These are phyloP conservation scores for Phytopythium boreale DNA, from an alignment of 352 stramenopile genomes.

Conservation along the genomic window DNA sequence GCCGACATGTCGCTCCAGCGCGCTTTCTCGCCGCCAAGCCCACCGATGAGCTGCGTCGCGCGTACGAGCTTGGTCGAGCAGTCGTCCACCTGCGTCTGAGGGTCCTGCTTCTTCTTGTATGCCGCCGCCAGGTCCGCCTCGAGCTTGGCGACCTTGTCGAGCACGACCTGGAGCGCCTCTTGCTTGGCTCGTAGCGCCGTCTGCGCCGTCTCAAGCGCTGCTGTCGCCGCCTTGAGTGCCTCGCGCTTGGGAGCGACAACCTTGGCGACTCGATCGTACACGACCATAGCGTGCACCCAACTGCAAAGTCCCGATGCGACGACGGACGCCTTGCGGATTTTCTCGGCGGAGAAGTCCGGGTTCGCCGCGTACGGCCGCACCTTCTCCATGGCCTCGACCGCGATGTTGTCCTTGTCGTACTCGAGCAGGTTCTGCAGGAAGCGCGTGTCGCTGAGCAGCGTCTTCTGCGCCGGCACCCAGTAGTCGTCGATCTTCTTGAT, in stretches of 20 bases:
- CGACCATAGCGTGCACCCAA: slow-evolving; percentile 96
- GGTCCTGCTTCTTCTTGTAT: slow-evolving; percentile 91
- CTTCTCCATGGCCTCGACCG: slow-evolving; percentile 89
- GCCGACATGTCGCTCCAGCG: slow-evolving; percentile 91
- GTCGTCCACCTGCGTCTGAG: slow-evolving; percentile 91
- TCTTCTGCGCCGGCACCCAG: slow-evolving; percentile 92
- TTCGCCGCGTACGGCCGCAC: slow-evolving; percentile 81
- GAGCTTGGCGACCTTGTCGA: slow-evolving; percentile 91
- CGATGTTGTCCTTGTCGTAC: slow-evolving; percentile 96
- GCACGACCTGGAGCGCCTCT: slow-evolving; percentile 86
- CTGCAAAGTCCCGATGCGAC: slow-evolving; percentile 93
- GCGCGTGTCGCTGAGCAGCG: slow-evolving; percentile 88
- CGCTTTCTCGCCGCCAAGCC: slow-evolving; percentile 91
- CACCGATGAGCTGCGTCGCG: slow-evolving; percentile 92
- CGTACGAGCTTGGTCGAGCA: slow-evolving; percentile 91
- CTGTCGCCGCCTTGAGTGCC: slow-evolving; percentile 88
- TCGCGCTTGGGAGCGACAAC: slow-evolving; percentile 93
- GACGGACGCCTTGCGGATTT: slow-evolving; percentile 93
- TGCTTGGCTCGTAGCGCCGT: slow-evolving; percentile 88
- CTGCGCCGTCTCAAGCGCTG: slow-evolving; percentile 84
- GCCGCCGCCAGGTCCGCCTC: slow-evolving; percentile 87
- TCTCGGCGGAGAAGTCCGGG: slow-evolving; percentile 91
- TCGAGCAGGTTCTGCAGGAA: slow-evolving; percentile 94
- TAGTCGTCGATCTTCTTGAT: slow-evolving; percentile 95
- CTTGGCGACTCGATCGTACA: slow-evolving; percentile 93